Evolutionary conservation across 1,284 basidiomycete species (phyloP), one percentile per base, ranked within the genome.

Genomic region (Trametes sp.): DNA sequence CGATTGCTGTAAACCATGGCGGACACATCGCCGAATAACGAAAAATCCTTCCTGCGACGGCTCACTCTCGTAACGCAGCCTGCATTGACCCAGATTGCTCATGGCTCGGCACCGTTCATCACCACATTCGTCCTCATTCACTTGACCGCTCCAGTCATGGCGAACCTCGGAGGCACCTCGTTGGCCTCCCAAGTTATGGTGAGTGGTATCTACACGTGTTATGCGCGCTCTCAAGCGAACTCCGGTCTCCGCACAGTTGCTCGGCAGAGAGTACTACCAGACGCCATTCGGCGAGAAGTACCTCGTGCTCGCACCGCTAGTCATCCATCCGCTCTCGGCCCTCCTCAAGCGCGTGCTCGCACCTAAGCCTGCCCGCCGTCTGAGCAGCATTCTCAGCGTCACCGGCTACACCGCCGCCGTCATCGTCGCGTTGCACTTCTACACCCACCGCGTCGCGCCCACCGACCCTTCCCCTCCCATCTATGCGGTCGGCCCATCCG

Each of bases 221-320:
- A 42, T 53, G 24, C 14, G 35, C 54, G 28, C 44, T 41, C 23
- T 36, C 2, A 26, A 8, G 57, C 8, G 3, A 38, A 51, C 31
- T 33, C 28, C 19, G 38, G 50, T 29, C 54, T 9, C 21, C 28
- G 38, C 10, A 16, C 55, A 64, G 62, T 44, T 64, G 21, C 57
- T 62, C 44, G 90, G 90, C 13, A 79, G 91, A 51, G 92, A 93
- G 75, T 92, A 92, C 76, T 93, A 93, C 72, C 90, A 93, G 73
- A 89, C 87, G 0, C 50, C 77, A 0, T 81, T 87, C 55, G 84
- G 83, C 46, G 90, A 93, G 73, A 82, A 78, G 48, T 85, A 84
- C 58, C 83, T 93, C 7, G 76, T 93, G 9, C 74, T 89, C 24
- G 77, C 77, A 2, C 90, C 90, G 4, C 75, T 93, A 29, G 76